phyloP scores from a whole-genome alignment of 768 basidiomycete species.

The Coprinopsis sp. region DNA sequence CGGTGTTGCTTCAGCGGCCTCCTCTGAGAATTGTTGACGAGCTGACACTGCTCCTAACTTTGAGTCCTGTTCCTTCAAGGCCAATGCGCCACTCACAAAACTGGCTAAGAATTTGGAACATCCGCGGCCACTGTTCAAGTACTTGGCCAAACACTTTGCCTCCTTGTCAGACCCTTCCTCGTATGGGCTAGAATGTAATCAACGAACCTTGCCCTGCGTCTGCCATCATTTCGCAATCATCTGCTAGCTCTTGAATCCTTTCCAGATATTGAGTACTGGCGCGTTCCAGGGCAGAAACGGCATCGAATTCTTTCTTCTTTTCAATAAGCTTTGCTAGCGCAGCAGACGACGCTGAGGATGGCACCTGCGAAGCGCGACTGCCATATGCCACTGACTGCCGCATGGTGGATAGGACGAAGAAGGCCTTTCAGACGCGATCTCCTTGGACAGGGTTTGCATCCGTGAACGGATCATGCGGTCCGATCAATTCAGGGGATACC shows the following conservation, averaged over 20 bases:
- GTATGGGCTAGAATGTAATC: background rate
- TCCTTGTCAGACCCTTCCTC: no score
- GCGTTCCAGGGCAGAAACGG: constrained; percentile 65
- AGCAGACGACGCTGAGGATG: constrained; percentile 34
- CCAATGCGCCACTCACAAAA: constrained; percentile 47
- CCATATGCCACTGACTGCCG: constrained; percentile 55
- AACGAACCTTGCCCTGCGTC: constrained; percentile 63
- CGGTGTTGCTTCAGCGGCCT: constrained; percentile 15
- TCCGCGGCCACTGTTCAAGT: constrained; percentile 75
- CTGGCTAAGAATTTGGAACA: constrained; percentile 70
- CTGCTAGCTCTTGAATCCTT: constrained; percentile 62
- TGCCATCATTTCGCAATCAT: constrained; percentile 75
- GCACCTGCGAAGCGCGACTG: constrained; percentile 45
- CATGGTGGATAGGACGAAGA: constrained; percentile 27
- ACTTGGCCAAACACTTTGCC: constrained; percentile 68
- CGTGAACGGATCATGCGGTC: no score
- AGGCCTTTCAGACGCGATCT: background rate
- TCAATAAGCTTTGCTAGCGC: constrained; percentile 56
- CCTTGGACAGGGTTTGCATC: no score
- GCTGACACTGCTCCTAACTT: constrained; percentile 44
- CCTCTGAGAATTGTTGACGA: constrained; percentile 31
- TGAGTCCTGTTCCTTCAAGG: background rate
- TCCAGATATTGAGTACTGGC: constrained; percentile 60
- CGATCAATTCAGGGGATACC: no score
- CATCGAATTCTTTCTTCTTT: constrained; percentile 80